Conservation (phyloP, 345 rosid genomes). For the Euclidium syriacum region DNA sequence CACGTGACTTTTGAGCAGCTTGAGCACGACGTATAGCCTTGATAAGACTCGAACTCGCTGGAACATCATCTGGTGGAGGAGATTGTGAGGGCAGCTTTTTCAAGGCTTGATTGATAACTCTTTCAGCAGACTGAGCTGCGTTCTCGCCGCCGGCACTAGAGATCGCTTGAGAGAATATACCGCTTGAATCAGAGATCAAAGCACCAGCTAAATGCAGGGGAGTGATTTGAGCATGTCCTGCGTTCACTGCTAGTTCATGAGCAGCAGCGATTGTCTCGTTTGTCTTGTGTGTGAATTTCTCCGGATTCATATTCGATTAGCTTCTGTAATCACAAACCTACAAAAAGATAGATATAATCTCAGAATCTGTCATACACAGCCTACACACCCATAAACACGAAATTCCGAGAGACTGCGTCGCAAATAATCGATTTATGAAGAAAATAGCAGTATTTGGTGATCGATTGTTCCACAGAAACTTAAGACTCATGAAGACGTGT, state of each 20-base stretch:
- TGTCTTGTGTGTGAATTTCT: conserved; percentile 88
- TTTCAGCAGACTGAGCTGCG: conserved; percentile 52
- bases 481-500: no score
- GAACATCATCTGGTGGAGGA: conserved; percentile 73
- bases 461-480: no score
- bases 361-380: background rate
- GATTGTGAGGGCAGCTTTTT: conserved; percentile 78
- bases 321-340: background rate
- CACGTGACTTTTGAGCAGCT: conserved; percentile 56
- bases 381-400: background rate
- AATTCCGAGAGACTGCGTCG: no score
- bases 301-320: conserved; percentile 61
- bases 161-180: conserved; percentile 65
- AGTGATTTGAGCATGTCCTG: conserved; percentile 79
- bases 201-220: conserved; percentile 76
- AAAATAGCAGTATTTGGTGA: no score
- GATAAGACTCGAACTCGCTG: conserved; percentile 63
- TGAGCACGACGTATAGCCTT: conserved; percentile 74
- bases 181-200: conserved; percentile 60
- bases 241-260: conserved; percentile 55
- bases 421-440: no score
- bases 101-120: conserved; percentile 65
- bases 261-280: conserved; percentile 66
- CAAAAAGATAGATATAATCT: background rate
- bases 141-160: conserved; percentile 51